Percentiles rank a stretch among this genome's conserved stretches.
Conservation (phyloP, 345 rosid genomes). For the Noccaea caerulescens region DNA sequence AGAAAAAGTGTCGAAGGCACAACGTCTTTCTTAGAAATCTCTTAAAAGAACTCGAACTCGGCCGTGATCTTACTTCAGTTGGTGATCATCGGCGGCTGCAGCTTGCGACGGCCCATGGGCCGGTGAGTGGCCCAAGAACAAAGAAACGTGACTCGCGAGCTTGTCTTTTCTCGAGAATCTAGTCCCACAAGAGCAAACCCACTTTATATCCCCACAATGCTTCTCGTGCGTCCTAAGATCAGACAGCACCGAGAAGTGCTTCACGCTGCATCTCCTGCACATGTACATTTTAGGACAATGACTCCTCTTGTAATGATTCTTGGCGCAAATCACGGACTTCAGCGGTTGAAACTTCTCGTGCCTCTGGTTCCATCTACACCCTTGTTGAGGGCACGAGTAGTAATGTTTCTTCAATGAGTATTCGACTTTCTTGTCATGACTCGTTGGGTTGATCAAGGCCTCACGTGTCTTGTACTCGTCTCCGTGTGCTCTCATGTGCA, state of each 20-base stretch:
- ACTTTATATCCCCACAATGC: conserved; percentile 76
- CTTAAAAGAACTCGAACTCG: not conserved
- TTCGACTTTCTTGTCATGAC: conserved; percentile 26
- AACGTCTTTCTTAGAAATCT: not conserved
- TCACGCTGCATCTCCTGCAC: conserved; percentile 76
- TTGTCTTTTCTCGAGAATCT: conserved; percentile 87
- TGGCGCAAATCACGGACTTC: conserved; percentile 83
- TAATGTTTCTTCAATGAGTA: conserved; percentile 42
- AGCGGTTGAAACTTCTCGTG: conserved; percentile 87
- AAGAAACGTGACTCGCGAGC: conserved; percentile 76
- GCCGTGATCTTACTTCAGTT: not conserved
- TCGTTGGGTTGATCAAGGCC: conserved; percentile 67
- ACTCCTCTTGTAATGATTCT: conserved; percentile 95
- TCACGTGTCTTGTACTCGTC: conserved; percentile 78
- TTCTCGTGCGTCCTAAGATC: conserved; percentile 94
- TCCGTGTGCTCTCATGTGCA: conserved; percentile 98
- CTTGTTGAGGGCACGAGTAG: conserved; percentile 83
- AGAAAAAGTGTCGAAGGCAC: not conserved
- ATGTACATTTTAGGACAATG: conserved; percentile 92
- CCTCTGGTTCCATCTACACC: conserved; percentile 84
- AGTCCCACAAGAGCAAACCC: conserved; percentile 93
- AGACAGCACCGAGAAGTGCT: conserved; percentile 84
- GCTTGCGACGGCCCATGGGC: conserved; percentile 15
- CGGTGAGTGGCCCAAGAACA: conserved; percentile 76
- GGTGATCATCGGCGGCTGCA: not conserved